Evolutionary conservation across 192 early-diverging fungal genomes (phyloP).

Genomic region (Dispira parvispora): DNA sequence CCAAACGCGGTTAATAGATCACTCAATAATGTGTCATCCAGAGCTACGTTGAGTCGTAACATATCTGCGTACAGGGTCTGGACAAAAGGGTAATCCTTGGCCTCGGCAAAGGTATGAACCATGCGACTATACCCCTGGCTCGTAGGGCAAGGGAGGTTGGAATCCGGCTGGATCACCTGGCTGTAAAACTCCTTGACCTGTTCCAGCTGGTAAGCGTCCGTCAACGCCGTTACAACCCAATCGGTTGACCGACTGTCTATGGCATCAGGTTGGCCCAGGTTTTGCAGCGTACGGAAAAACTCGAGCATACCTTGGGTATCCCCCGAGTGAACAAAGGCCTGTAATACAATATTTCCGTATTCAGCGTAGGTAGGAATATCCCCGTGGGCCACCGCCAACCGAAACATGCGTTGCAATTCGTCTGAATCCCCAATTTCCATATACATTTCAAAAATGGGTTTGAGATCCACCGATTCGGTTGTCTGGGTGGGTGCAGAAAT

Average conservation of each 20-base stretch:
- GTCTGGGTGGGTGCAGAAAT: not conserved
- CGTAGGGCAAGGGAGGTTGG: not conserved
- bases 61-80: not conserved
- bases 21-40: not conserved
- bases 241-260: too few species aligned
- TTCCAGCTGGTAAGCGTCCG: too few species aligned
- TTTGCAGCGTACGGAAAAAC: not conserved
- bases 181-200: too few species aligned
- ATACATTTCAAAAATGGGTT: conserved; percentile 1
- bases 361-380: not conserved
- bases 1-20: conserved; percentile 1
- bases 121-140: not conserved
- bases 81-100: not conserved
- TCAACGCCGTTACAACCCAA: too few species aligned
- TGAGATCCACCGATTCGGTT: not conserved
- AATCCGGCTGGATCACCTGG: not conserved
- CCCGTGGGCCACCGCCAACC: not conserved
- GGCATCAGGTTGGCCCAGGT: too few species aligned
- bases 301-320: not conserved
- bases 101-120: not conserved
- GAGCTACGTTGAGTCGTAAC: not conserved
- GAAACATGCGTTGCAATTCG: not conserved
- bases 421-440: not conserved
- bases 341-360: not conserved
- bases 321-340: not conserved